phyloP scores from a whole-genome alignment of 768 basidiomycete genomes.

The Kwoniella heveanensis region DNA sequence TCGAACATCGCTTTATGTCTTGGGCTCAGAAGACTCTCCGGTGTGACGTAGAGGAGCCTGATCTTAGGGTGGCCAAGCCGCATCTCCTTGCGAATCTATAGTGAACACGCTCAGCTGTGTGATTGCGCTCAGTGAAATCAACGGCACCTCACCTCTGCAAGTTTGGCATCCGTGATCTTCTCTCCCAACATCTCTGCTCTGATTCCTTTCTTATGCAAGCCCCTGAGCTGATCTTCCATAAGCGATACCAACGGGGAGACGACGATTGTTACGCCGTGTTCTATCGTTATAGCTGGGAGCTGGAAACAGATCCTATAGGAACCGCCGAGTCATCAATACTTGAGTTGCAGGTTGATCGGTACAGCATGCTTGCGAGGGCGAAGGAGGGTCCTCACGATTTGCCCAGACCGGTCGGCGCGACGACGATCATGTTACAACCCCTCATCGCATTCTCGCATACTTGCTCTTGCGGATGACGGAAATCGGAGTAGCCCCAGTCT shows the following conservation, averaged over 20 bases:
- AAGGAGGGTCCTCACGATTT: slow-evolving; percentile 45
- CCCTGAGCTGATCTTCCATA: slow-evolving; percentile 53
- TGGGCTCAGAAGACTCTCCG: slow-evolving; percentile 46
- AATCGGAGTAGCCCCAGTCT: slow-evolving; percentile 50
- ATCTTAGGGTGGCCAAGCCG: slow-evolving; percentile 48
- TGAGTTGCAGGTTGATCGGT: background rate
- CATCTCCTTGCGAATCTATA: slow-evolving; percentile 47
- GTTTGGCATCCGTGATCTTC: slow-evolving; percentile 31
- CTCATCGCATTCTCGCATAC: slow-evolving; percentile 48
- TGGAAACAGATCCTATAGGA: slow-evolving; percentile 56
- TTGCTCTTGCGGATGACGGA: slow-evolving; percentile 49
- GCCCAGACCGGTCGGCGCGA: slow-evolving; percentile 54
- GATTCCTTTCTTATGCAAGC: slow-evolving; percentile 36
- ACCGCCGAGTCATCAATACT: too few relatives aligned
- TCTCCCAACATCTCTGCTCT: slow-evolving; percentile 46
- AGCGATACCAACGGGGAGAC: slow-evolving; percentile 53
- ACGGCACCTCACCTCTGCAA: slow-evolving; percentile 31
- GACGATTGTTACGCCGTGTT: slow-evolving; percentile 53
- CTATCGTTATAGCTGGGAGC: slow-evolving; percentile 50
- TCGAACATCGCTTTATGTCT: slow-evolving; percentile 33
- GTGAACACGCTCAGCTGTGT: too few relatives aligned
- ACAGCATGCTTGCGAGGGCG: background rate
- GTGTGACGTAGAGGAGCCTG: slow-evolving; percentile 53
- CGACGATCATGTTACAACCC: slow-evolving; percentile 52
- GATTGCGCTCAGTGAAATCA: too few relatives aligned